Evolutionary conservation across 2,329 filamentous ascomycete species (phyloP), one percentile per base, ranked within the genome.

Genomic region (Microsporum canis): DNA sequence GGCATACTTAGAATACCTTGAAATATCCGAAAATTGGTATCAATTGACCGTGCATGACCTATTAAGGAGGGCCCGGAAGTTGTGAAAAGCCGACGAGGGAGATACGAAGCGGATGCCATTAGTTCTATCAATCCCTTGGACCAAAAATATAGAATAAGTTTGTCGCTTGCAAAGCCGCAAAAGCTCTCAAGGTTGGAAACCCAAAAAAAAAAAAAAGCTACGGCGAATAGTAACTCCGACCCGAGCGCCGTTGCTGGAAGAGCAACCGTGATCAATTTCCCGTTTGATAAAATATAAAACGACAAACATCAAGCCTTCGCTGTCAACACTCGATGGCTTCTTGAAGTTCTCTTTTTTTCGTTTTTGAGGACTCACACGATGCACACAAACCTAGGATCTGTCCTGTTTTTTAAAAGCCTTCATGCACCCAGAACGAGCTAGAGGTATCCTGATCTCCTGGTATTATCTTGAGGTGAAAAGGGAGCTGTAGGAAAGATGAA

Each of bases 1-100:
- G 51, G 10, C n/a, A n/a, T 36, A 36, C 8, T 17, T 17, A 7
- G 45, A 29, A 17, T 55, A 75, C 73, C 73, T 69, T 67, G 69
- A 62, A 76, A 74, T 41, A 69, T 63, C 36, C 72, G 71, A 62
- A 75, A 75, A 61, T 76, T 68, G 7, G 72, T 71, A 61, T 76
- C 67, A 53, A 74, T 70, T 14, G 72, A 68, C 33, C 51, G 51
- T 31, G 23, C 51, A n/a, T 8, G 31, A 12, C 29, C 8, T 36
- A 31, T 29, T 3, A 51, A 29, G 4, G 51, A 31, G 4, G 49
- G 17, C 4, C 51, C 36, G 14, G n/a, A 51, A 3, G 45, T 5
- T 51, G 45, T 5, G 14, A 55, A 36, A 7, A 55, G 33, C 5
- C 51, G 31, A 2, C 51, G 29, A n/a, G 51, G 17, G 17, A 55